These are phyloP conservation scores for Penicillium sp. DNA, from an alignment of 2,329 filamentous ascomycete genomes.

Conservation along the genomic window DNA sequence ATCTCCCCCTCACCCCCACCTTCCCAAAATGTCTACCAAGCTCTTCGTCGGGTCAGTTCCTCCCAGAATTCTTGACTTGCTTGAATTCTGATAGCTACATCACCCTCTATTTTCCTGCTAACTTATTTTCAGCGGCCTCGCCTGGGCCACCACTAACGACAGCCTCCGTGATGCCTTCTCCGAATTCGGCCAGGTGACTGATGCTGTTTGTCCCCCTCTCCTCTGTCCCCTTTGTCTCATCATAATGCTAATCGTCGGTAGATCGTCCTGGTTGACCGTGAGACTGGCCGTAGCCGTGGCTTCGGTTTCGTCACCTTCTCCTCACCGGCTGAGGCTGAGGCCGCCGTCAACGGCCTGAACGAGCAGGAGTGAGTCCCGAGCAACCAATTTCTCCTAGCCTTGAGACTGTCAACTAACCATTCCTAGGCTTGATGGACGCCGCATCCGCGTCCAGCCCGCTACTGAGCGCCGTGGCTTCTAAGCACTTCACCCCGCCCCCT, in stretches of 20 bases:
- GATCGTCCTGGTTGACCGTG: conserved; percentile 23
- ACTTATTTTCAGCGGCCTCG: conserved; percentile 10
- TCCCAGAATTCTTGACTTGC: too few relatives aligned
- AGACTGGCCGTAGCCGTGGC: conserved; percentile 21
- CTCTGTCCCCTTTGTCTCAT: too few relatives aligned
- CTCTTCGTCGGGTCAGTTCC: conserved; percentile 21
- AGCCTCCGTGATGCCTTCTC: conserved; percentile 12
- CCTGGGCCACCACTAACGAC: conserved; percentile 18
- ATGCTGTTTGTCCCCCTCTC: conserved; percentile 16
- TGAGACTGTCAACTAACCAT: background rate
- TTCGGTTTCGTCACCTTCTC: conserved; percentile 24
- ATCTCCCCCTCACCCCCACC: too few relatives aligned
- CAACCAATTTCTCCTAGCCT: background rate
- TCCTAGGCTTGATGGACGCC: background rate
- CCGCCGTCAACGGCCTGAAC: conserved; percentile 17
- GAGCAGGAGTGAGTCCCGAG: conserved; percentile 18
- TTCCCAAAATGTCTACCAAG: conserved; percentile 19
- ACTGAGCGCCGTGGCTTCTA: too few relatives aligned
- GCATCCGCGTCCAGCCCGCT: too few relatives aligned
- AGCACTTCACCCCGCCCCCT: too few relatives aligned
- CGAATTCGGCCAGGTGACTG: conserved; percentile 14
- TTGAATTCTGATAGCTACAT: too few relatives aligned
- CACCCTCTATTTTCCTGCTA: background rate
- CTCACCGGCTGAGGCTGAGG: conserved; percentile 13
- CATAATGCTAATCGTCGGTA: conserved; percentile 2